A percentile compares a stretch with the other conserved stretches of the same genome.
Evolutionary conservation across 148 eudicot species (phyloP).

Genomic region (Persicaria tinctoria): DNA sequence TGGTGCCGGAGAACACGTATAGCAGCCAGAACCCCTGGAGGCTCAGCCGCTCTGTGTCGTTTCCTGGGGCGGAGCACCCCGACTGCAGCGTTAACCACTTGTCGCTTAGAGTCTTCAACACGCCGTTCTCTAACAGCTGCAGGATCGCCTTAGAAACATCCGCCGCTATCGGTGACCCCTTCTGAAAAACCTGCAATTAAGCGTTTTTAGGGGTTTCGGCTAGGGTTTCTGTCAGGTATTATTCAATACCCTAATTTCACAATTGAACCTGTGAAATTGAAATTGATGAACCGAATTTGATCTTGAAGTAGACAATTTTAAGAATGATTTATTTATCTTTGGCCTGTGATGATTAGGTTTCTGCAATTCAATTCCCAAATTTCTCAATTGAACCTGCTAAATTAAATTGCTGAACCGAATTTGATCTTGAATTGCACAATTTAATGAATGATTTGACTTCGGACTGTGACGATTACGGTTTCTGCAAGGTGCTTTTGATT

Average conservation of each 20-base stretch:
- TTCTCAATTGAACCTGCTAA: background rate
- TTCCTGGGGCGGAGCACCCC: conserved; percentile 14
- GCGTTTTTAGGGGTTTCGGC: background rate
- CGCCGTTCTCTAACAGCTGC: conserved; percentile 25
- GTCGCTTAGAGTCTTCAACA: conserved; percentile 22
- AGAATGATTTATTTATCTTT: too few species aligned
- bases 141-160: conserved; percentile 42
- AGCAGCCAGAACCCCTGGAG: conserved; percentile 28
- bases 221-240: background rate
- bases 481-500: too few species aligned
- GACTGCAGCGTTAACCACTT: conserved; percentile 23
- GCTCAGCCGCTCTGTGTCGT: conserved; percentile 20
- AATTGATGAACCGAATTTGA: too few species aligned
- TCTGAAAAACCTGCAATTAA: conserved; percentile 13
- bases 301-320: too few species aligned
- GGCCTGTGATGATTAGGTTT: too few species aligned
- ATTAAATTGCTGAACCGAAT: background rate
- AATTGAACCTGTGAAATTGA: too few species aligned
- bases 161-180: conserved; percentile 36
- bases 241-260: too few species aligned
- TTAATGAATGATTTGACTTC: background rate
- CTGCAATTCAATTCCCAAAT: background rate
- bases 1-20: conserved; percentile 23
- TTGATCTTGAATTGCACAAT: background rate
- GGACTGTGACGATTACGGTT: too few species aligned